Evolutionary conservation across 2,329 filamentous ascomycete genomes (phyloP).

Genomic region (Stylonectria norvegica): DNA sequence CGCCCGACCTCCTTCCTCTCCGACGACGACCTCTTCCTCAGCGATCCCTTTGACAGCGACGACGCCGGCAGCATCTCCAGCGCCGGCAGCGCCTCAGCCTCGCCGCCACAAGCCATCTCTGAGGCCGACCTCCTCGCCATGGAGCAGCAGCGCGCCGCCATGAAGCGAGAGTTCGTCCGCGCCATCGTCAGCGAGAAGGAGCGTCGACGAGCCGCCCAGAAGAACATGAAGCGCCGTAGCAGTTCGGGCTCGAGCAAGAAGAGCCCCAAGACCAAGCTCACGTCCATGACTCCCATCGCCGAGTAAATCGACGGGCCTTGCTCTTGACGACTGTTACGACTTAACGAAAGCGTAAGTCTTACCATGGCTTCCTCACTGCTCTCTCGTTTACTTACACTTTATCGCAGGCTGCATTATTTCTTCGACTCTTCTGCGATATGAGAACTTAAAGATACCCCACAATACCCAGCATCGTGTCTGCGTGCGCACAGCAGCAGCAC

Average conservation of each 20-base stretch:
- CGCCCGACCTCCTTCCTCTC: slow-evolving; percentile 56
- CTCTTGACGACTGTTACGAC: slow-evolving; percentile 28
- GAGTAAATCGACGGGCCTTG: slow-evolving; percentile 36
- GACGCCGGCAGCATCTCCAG: slow-evolving; percentile 47
- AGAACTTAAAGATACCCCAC: slow-evolving; percentile 15
- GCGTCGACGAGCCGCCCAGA: slow-evolving; percentile 41
- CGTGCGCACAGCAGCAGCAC: slow-evolving; percentile 20
- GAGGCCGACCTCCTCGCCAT: slow-evolving; percentile 49
- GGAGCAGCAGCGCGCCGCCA: slow-evolving; percentile 48
- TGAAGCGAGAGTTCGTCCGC: slow-evolving; percentile 52
- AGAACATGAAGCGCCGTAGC: slow-evolving; percentile 36
- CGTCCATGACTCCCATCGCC: slow-evolving; percentile 52
- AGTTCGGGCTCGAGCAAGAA: slow-evolving; percentile 45
- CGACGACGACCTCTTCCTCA: slow-evolving; percentile 60
- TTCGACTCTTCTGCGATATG: slow-evolving; percentile 21
- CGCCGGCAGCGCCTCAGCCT: slow-evolving; percentile 36
- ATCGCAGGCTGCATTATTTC: slow-evolving; percentile 23
- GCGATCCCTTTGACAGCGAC: slow-evolving; percentile 50
- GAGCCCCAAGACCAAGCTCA: slow-evolving; percentile 45
- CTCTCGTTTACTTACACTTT: slow-evolving; percentile 16
- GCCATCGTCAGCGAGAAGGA: slow-evolving; percentile 54
- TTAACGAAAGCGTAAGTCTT: slow-evolving; percentile 26
- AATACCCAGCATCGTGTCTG: slow-evolving; percentile 6
- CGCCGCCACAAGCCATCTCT: slow-evolving; percentile 37
- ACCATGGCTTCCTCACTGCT: not conserved